These are phyloP conservation scores for Bryoglossum gracile DNA, from an alignment of 495 filamentous ascomycete genomes.

Conservation along the genomic window DNA sequence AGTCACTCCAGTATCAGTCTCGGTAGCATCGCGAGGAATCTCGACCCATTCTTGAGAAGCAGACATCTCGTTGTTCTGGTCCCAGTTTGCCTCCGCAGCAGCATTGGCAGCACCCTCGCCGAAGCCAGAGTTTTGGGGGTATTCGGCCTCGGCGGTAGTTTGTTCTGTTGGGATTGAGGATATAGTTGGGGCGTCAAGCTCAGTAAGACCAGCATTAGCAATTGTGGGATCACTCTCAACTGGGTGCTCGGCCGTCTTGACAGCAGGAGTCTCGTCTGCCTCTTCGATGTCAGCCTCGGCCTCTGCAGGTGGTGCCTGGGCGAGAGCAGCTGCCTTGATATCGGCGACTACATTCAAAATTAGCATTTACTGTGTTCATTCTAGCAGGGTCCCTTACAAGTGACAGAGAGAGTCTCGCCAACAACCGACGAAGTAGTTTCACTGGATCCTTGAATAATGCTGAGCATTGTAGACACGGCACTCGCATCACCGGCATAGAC, in stretches of 20 bases:
- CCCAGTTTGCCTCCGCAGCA: conserved; percentile 62
- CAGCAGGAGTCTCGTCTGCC: conserved; percentile 3
- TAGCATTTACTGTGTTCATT: conserved; percentile 5
- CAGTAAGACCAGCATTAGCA: conserved; percentile 68
- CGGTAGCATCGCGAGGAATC: conserved; percentile 61
- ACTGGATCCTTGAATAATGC: conserved; percentile 72
- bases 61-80: conserved; percentile 46
- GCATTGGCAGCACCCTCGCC: conserved; percentile 57
- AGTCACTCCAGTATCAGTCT: conserved; percentile 62
- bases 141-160: conserved; percentile 30
- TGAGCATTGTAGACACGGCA: conserved; percentile 76
- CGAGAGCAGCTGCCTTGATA: conserved; percentile 55
- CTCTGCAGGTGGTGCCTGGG: conserved; percentile 39
- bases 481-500: conserved; percentile 81
- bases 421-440: conserved; percentile 62
- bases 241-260: conserved; percentile 27
- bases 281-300: conserved; percentile 24
- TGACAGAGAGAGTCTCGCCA: conserved; percentile 56
- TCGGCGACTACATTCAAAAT: conserved; percentile 61
- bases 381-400: conserved; percentile 53
- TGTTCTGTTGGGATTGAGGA: conserved; percentile 37
- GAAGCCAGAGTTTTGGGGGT: conserved; percentile 48
- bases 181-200: conserved; percentile 48
- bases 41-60: conserved; percentile 69
- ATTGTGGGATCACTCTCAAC: conserved; percentile 63